A percentile compares a stretch with the other conserved stretches of the same genome.
phyloP scores from a whole-genome alignment of 2,329 filamentous ascomycete genomes.

The Aaosphaeria pasadenensis region DNA sequence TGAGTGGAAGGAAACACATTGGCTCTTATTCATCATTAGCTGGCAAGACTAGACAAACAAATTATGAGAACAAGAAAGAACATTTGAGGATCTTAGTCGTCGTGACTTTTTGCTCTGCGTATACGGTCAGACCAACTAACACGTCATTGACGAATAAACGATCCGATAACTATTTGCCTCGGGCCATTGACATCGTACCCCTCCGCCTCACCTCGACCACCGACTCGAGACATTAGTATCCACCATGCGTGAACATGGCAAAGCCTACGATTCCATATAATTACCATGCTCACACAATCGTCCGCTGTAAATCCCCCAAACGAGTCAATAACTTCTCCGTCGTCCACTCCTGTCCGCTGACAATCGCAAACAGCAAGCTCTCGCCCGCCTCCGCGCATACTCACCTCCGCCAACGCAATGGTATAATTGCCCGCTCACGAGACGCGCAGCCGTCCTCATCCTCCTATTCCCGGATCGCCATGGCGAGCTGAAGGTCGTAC shows the following conservation, averaged over 20 bases:
- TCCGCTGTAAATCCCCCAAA: not conserved
- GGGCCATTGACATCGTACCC: not conserved
- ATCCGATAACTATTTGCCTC: too few relatives aligned
- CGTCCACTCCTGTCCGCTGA: not conserved
- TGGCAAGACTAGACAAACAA: too few relatives aligned
- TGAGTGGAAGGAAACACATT: too few relatives aligned
- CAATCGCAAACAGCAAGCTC: constrained; percentile 39
- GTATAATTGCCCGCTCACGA: constrained; percentile 54
- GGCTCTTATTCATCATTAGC: too few relatives aligned
- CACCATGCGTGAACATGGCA: too few relatives aligned
- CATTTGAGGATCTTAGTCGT: too few relatives aligned
- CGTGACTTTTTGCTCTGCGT: too few relatives aligned
- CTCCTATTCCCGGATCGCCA: constrained; percentile 80
- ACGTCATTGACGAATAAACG: too few relatives aligned
- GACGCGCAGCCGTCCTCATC: constrained; percentile 82
- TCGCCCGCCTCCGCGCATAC: constrained; percentile 56
- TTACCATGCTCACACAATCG: not conserved
- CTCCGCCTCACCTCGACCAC: not conserved
- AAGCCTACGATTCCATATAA: not conserved
- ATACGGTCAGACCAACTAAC: too few relatives aligned
- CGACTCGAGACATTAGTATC: too few relatives aligned
- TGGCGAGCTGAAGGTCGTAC: constrained; percentile 70
- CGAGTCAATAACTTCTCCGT: not conserved
- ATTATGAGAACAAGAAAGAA: too few relatives aligned
- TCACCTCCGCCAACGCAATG: constrained; percentile 57